phyloP scores from a whole-genome alignment of 2,329 filamentous ascomycete genomes.

The Fusarium zealandicum region DNA sequence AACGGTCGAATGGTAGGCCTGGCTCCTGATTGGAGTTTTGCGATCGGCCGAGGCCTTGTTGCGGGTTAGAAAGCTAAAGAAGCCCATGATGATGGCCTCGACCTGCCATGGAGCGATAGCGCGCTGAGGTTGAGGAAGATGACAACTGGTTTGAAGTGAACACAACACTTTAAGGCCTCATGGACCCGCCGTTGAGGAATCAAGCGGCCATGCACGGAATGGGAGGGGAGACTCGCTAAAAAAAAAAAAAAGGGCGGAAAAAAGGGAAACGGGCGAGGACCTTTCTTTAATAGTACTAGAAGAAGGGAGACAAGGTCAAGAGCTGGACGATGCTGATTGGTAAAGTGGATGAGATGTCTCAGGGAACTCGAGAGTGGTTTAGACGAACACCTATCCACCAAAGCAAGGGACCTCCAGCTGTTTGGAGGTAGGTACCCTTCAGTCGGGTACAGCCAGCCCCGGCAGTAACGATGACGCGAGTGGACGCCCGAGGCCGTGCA shows the following conservation, averaged over 20 bases:
- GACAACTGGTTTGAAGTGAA: no score
- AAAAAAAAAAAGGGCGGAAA: neutral
- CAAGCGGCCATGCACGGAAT: constrained; percentile 14
- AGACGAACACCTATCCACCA: neutral
- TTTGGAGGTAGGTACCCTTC: no score
- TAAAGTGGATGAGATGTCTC: neutral
- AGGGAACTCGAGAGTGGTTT: neutral
- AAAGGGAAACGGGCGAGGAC: constrained; percentile 12
- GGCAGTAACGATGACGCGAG: constrained; percentile 7
- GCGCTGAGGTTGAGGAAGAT: neutral
- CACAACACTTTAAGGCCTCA: constrained; percentile 20
- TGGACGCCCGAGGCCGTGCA: neutral
- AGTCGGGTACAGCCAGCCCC: no score
- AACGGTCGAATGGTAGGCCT: constrained; percentile 38
- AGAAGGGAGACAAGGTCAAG: constrained; percentile 16
- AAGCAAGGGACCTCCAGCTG: no score
- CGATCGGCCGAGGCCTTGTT: constrained; percentile 30
- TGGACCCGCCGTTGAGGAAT: constrained; percentile 31
- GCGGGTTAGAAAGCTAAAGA: constrained; percentile 38
- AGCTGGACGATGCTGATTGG: constrained; percentile 13
- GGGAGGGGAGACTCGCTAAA: constrained; percentile 2
- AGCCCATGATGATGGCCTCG: constrained; percentile 37
- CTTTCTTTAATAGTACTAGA: constrained; percentile 24
- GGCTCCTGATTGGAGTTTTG: constrained; percentile 25
- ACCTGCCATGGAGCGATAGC: constrained; percentile 27